Percentiles rank a stretch among this genome's conserved stretches.
Conservation (phyloP, 2,329 filamentous ascomycete genomes). For the Fusarium coicis region DNA sequence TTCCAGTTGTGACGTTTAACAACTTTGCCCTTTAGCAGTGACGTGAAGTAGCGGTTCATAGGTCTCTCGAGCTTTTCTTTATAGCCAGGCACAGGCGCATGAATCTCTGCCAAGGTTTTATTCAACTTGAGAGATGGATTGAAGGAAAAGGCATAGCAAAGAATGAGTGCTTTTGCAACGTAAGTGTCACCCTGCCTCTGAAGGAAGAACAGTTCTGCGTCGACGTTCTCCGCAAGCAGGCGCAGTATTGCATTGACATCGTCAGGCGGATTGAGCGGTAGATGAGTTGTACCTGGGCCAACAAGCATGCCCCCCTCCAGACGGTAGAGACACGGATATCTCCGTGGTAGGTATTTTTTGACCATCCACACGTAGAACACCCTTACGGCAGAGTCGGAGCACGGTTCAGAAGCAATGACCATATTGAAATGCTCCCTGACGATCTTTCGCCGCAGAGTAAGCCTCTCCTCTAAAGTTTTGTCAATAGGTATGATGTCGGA, state of each 20-base stretch:
- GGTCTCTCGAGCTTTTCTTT: background rate
- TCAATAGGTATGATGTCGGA: background rate
- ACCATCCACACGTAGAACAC: background rate
- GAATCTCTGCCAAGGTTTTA: background rate
- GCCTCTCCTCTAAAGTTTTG: background rate
- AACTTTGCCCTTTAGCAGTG: background rate
- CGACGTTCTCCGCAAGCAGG: background rate
- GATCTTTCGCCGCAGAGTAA: background rate
- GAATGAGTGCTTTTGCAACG: background rate
- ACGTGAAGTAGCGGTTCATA: background rate
- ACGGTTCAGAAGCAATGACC: background rate
- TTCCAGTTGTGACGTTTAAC: background rate
- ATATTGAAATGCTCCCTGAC: background rate
- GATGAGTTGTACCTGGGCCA: background rate
- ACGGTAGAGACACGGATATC: background rate
- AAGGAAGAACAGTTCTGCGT: background rate
- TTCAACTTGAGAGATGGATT: background rate
- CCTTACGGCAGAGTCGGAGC: background rate
- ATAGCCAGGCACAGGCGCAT: rapidly evolving
- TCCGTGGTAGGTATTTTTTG: background rate
- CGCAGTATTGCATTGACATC: rapidly evolving
- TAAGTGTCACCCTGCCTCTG: background rate
- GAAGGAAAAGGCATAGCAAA: background rate
- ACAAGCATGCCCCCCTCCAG: rapidly evolving
- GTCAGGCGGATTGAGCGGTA: background rate